A percentile compares a stretch with the other conserved stretches of the same genome.
Evolutionary conservation across 208 protist species (phyloP).

Genomic region (Wallacemonas sp.): DNA sequence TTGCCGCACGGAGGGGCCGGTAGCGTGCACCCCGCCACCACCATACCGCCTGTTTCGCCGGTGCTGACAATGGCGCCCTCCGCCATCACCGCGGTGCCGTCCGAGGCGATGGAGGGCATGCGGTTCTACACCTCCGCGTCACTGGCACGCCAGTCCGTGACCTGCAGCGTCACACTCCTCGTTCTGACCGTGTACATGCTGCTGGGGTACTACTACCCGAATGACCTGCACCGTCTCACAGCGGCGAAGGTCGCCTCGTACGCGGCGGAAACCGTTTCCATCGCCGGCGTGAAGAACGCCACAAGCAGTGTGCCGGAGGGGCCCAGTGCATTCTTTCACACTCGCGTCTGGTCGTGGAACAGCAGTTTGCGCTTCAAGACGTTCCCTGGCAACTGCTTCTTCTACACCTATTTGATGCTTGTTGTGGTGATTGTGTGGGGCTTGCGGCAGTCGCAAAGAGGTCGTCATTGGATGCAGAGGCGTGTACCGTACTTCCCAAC

Average conservation of each 20-base stretch:
- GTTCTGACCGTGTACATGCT: conserved; percentile 26
- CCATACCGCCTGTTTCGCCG: too few species aligned
- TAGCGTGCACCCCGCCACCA: too few species aligned
- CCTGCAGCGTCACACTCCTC: too few species aligned
- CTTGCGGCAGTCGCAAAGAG: conserved; percentile 25
- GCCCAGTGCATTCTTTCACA: conserved; percentile 38
- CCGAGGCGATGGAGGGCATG: too few species aligned
- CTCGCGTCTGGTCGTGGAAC: conserved; percentile 19
- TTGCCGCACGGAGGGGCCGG: too few species aligned
- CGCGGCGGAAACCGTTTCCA: background rate
- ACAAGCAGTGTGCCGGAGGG: conserved; percentile 36
- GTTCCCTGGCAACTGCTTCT: conserved; percentile 59
- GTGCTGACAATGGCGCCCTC: too few species aligned
- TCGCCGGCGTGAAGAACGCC: background rate
- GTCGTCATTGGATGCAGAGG: conserved; percentile 22
- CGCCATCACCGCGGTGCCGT: too few species aligned
- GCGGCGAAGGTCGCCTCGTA: conserved; percentile 16
- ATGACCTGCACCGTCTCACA: conserved; percentile 25
- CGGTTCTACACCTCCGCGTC: too few species aligned
- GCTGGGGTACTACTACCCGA: conserved; percentile 44
- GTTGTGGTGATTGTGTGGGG: conserved; percentile 20
- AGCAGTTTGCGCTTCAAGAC: conserved; percentile 35
- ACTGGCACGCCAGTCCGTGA: too few species aligned
- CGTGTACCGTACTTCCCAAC: conserved; percentile 11
- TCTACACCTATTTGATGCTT: conserved; percentile 41